A percentile compares a stretch with the other conserved stretches of the same genome.
phyloP scores from a whole-genome alignment of 192 early-diverging fungal genomes.

The Coemansia guatemalensis region DNA sequence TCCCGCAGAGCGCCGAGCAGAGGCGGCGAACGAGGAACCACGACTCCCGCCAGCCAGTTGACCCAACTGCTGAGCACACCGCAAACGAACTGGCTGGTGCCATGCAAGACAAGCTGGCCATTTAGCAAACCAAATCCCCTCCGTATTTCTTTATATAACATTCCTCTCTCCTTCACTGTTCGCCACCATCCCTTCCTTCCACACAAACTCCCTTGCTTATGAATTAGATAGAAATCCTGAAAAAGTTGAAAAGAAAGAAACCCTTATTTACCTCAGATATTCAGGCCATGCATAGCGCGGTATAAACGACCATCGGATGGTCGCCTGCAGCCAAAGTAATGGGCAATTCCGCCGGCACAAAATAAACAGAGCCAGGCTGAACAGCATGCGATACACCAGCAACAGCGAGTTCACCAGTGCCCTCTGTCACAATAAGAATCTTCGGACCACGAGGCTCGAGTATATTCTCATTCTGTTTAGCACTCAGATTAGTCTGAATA shows the following conservation, averaged over 20 bases:
- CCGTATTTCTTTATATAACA: too few relatives aligned
- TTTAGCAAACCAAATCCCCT: slow-evolving; percentile 8
- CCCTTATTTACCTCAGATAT: too few relatives aligned
- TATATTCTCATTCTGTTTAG: slow-evolving; percentile 55
- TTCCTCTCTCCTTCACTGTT: too few relatives aligned
- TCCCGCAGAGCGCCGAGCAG: not conserved
- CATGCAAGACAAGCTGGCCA: slow-evolving; percentile 35
- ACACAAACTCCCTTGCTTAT: slow-evolving; percentile 5
- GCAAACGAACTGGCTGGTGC: slow-evolving; percentile 20
- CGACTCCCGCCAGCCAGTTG: not conserved
- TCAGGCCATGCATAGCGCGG: slow-evolving; percentile 7
- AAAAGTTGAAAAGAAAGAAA: not conserved
- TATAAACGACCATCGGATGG: slow-evolving; percentile 10
- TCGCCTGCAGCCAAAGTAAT: not conserved
- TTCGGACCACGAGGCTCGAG: slow-evolving; percentile 73
- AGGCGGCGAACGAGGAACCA: not conserved
- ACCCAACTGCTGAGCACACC: slow-evolving; percentile 1
- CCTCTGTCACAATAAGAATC: slow-evolving; percentile 81
- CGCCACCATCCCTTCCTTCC: not conserved
- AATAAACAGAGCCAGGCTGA: slow-evolving; percentile 75
- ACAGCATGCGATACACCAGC: slow-evolving; percentile 38
- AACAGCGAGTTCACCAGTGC: slow-evolving; percentile 57
- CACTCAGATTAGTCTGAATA: slow-evolving; percentile 58
- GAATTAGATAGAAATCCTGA: not conserved
- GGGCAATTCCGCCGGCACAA: slow-evolving; percentile 62